phyloP scores from a whole-genome alignment of 352 stramenopile species.

The Phytophthora citricola region DNA sequence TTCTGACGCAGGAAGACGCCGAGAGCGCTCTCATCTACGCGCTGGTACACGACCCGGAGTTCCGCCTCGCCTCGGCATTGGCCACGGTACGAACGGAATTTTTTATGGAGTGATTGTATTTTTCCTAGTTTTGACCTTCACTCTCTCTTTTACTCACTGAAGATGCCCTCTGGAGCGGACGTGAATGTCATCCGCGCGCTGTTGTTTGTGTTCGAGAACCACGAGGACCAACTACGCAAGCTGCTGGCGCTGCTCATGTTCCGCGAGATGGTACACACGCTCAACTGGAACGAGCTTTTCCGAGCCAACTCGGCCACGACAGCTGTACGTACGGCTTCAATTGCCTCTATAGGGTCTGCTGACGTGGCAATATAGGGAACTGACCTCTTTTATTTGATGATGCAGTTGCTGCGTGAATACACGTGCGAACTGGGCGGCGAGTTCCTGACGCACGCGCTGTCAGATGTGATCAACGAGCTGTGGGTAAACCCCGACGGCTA shows the following conservation, averaged over 20 bases:
- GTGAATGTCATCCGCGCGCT: constrained; percentile 71
- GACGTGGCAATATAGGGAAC: constrained; percentile 1
- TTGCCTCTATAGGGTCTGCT: constrained; percentile 5
- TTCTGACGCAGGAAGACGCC: constrained; percentile 69
- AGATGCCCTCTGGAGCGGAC: constrained; percentile 44
- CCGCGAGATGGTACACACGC: constrained; percentile 77
- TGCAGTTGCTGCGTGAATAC: constrained; percentile 76
- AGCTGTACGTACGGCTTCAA: constrained; percentile 41
- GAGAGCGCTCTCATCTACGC: constrained; percentile 76
- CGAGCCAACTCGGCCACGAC: constrained; percentile 80
- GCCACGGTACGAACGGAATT: constrained; percentile 36
- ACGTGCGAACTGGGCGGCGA: constrained; percentile 74
- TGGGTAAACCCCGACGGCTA: constrained; percentile 55
- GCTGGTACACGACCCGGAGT: constrained; percentile 81
- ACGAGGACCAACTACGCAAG: constrained; percentile 78
- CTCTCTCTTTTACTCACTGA: background rate
- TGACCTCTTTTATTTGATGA: background rate
- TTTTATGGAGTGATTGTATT: too few species aligned
- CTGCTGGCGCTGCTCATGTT: constrained; percentile 77
- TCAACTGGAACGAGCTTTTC: constrained; percentile 88
- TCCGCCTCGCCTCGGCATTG: constrained; percentile 71
- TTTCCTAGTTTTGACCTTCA: background rate
- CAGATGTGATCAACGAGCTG: constrained; percentile 58
- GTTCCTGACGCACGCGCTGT: constrained; percentile 67
- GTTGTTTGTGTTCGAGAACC: constrained; percentile 74